phyloP scores from a whole-genome alignment of 305 asterid species.

The Ilex paraguariensis region DNA sequence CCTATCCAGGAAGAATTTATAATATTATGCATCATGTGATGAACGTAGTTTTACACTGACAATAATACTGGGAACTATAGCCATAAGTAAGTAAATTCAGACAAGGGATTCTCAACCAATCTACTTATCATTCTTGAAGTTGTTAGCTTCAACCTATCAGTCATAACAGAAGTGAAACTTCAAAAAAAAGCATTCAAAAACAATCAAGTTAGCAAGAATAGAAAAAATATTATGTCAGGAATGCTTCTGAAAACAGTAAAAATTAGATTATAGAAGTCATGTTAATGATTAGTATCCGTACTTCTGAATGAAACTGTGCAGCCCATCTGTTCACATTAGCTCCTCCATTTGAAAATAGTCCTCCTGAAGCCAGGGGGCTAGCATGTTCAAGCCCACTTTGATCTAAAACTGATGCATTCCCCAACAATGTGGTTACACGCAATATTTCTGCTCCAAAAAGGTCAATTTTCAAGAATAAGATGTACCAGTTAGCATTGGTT shows the following conservation, averaged over 20 bases:
- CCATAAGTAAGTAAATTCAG: conserved; percentile 9
- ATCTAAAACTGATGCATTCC: conserved; percentile 99
- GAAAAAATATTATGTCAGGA: conserved; percentile 27
- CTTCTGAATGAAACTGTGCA: conserved; percentile 99
- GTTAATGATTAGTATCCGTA: conserved; percentile 99
- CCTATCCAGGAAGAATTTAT: background rate
- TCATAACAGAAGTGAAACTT: conserved; percentile 34
- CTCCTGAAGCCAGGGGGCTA: conserved; percentile 99
- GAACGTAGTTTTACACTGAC: conserved; percentile 18
- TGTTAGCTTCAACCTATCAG: conserved; percentile 67
- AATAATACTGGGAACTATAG: conserved; percentile 11
- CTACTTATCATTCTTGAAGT: conserved; percentile 33
- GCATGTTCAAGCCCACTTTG: conserved; percentile 99
- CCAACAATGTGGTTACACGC: conserved; percentile 94
- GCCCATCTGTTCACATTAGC: conserved; percentile 99
- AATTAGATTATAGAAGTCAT: conserved; percentile 80
- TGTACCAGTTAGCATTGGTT: conserved; percentile 97
- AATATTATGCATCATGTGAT: conserved; percentile 4
- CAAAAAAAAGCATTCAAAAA: conserved; percentile 25
- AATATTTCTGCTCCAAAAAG: conserved; percentile 98
- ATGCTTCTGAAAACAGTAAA: conserved; percentile 51
- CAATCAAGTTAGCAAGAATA: conserved; percentile 36
- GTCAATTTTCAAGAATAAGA: conserved; percentile 99
- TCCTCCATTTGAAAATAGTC: conserved; percentile 96
- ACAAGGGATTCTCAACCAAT: conserved; percentile 27